These are phyloP conservation scores for Monilinia polystroma DNA, from an alignment of 2,329 filamentous ascomycete species.

Conservation along the genomic window DNA sequence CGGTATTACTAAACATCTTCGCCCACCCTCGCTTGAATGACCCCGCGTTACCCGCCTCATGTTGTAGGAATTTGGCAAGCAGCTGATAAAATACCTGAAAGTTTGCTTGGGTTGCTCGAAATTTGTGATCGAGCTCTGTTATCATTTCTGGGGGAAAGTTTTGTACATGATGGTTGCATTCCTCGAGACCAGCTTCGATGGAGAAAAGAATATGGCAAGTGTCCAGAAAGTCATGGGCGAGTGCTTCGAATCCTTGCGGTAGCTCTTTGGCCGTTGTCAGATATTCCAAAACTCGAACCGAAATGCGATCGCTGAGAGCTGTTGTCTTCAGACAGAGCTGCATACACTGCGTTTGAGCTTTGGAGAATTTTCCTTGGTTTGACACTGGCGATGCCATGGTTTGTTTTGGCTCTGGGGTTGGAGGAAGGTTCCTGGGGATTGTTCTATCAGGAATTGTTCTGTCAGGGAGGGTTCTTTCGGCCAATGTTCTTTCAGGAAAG, in stretches of 20 bases:
- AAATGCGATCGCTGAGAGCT: conserved; percentile 60
- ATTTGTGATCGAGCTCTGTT: conserved; percentile 63
- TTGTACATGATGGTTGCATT: conserved; percentile 51
- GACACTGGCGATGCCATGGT: conserved; percentile 6
- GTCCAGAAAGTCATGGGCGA: conserved; percentile 67
- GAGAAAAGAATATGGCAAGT: conserved; percentile 65
- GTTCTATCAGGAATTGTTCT: not conserved
- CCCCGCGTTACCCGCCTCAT: conserved; percentile 14
- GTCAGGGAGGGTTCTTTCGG: conserved; percentile 3
- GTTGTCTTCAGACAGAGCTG: conserved; percentile 59
- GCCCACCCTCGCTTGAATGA: conserved; percentile 54
- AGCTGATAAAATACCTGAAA: conserved; percentile 64
- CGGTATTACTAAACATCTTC: conserved; percentile 58
- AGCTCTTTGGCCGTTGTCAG: conserved; percentile 56
- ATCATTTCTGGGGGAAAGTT: conserved; percentile 59
- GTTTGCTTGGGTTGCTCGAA: conserved; percentile 59
- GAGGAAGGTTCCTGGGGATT: not conserved
- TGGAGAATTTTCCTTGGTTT: conserved; percentile 21
- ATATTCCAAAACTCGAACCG: conserved; percentile 64
- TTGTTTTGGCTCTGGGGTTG: not conserved
- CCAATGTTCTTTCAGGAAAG: not conserved
- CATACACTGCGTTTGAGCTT: conserved; percentile 38
- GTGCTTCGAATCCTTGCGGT: conserved; percentile 55
- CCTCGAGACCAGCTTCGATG: conserved; percentile 64
- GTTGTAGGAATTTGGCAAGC: conserved; percentile 53